phyloP scores from a whole-genome alignment of 2,329 filamentous ascomycete genomes.

The Phialophora tarda region DNA sequence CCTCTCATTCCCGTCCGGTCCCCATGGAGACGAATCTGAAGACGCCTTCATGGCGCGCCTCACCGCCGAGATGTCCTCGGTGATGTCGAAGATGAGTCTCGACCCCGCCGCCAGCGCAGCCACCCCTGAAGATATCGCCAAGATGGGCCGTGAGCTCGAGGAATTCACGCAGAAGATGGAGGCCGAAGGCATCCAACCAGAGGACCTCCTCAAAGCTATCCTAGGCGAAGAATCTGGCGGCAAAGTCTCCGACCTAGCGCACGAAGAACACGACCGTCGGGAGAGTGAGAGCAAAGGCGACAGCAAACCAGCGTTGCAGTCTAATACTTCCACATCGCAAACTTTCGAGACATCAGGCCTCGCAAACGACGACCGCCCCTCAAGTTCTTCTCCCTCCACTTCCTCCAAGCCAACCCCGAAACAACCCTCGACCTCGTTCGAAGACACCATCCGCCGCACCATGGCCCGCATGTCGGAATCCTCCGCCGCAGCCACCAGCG shows the following conservation, averaged over 20 bases:
- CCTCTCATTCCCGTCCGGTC: conserved; percentile 42
- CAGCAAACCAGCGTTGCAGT: neutral
- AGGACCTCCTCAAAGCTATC: conserved; percentile 43
- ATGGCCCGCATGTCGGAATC: conserved; percentile 97
- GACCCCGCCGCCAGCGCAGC: conserved; percentile 35
- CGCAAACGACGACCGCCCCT: neutral
- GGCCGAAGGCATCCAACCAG: conserved; percentile 41
- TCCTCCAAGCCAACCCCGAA: conserved; percentile 37
- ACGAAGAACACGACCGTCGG: conserved; percentile 34
- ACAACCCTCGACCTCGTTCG: conserved; percentile 62
- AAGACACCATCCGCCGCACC: conserved; percentile 88
- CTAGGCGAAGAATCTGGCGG: conserved; percentile 41
- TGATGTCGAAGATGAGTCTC: conserved; percentile 35
- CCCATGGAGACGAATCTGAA: conserved; percentile 39
- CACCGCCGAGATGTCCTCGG: conserved; percentile 39
- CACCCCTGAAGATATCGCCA: conserved; percentile 36
- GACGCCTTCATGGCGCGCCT: conserved; percentile 39
- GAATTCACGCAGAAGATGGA: conserved; percentile 44
- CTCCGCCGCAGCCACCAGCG: conserved; percentile 71
- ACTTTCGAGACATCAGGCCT: conserved; percentile 37
- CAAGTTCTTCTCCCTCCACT: conserved; percentile 1
- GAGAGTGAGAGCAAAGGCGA: conserved; percentile 32
- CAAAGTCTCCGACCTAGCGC: conserved; percentile 28
- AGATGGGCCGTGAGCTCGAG: conserved; percentile 40
- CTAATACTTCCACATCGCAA: conserved; percentile 29